These are phyloP conservation scores for Sphagnum fallax DNA, from an alignment of 228 moss, liverwort and hornwort species.

Conservation along the genomic window DNA sequence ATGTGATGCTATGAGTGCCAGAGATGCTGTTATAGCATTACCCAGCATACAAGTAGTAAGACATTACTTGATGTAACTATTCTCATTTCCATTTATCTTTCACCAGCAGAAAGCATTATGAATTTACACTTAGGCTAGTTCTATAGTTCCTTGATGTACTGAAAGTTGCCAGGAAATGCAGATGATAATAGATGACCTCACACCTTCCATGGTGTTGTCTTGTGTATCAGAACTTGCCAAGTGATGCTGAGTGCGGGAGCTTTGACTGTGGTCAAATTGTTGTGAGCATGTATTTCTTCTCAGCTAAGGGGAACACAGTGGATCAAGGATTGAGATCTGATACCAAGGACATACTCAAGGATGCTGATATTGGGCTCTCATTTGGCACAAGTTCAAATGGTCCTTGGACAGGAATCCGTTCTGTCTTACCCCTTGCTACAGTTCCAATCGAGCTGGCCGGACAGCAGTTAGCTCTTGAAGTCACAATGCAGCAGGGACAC, in stretches of 20 bases:
- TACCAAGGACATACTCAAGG: slow-evolving; percentile 40
- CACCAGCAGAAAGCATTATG: no score
- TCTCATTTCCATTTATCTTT: no score
- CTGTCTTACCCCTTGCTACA: slow-evolving; percentile 61
- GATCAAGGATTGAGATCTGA: slow-evolving; percentile 25
- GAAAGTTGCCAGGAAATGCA: no score
- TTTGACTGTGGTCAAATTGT: slow-evolving; percentile 54
- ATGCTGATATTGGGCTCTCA: slow-evolving; percentile 70
- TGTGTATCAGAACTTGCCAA: slow-evolving; percentile 20
- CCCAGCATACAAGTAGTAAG: no score
- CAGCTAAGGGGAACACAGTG: slow-evolving; percentile 34
- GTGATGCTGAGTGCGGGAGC: slow-evolving; percentile 28
- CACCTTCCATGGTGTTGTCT: no score
- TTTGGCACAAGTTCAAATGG: slow-evolving; percentile 59
- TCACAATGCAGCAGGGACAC: slow-evolving; percentile 60
- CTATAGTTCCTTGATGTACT: no score
- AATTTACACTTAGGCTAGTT: no score
- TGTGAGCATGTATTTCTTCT: slow-evolving; percentile 78
- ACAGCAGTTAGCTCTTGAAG: slow-evolving; percentile 64
- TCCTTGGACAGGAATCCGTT: slow-evolving; percentile 81
- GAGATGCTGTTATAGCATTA: no score
- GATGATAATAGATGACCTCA: no score
- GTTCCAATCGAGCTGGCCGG: slow-evolving; percentile 58
- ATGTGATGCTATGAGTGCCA: no score
- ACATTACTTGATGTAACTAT: no score